Evolutionary conservation across 768 basidiomycete species (phyloP), one percentile per base, ranked within the genome.

Genomic region (Boletus pseudopeckii): DNA sequence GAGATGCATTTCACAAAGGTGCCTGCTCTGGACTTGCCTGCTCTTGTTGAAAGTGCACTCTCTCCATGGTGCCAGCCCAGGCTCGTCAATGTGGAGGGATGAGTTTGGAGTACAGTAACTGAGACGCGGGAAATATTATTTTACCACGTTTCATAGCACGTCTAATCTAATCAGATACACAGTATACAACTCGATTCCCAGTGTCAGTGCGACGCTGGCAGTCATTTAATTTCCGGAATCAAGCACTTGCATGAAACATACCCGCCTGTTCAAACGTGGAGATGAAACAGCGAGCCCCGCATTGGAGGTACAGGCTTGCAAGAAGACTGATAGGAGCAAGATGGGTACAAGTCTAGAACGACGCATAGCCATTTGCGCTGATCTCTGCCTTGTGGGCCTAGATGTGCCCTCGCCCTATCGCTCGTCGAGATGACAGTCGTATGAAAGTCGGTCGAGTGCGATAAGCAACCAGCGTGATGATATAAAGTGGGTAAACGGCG

Each of bases 31-130:
- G 26, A 52, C 75, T 47, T 52, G 80, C 86, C 84, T 90, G 87
- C 84, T 96, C 93, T 71, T 95, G 90, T 72, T 95, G 85, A 63
- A 88, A 95, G 54, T 96, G 89, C 0, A 96, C 93, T 59, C 91
- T 82, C 79, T 98, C 94, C 94, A 98, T 95, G 55, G 22, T 71
- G 60, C 43, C n/a, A 11, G 34, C 24, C 1, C n/a, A 20, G 2
- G 48, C 18, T 30, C 18, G 55, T 51, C 43, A 8, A 26, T 30
- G 56, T 40, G 37, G 14, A 38, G 47, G 28, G 24, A 18, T 26
- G 46, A n/a, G 45, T 22, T 24, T 24, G 54, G n/a, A 33, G 18
- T 22, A 22, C 22, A 22, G 22, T 22, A 18, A 38, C 1, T 18
- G n/a, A 48, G 24, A 18, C 53, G 57, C 58, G 58, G 52, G 48